Evolutionary conservation across 192 early-diverging fungal genomes (phyloP), one percentile per base, ranked within the genome.

Genomic region (Coemansia sp.): DNA sequence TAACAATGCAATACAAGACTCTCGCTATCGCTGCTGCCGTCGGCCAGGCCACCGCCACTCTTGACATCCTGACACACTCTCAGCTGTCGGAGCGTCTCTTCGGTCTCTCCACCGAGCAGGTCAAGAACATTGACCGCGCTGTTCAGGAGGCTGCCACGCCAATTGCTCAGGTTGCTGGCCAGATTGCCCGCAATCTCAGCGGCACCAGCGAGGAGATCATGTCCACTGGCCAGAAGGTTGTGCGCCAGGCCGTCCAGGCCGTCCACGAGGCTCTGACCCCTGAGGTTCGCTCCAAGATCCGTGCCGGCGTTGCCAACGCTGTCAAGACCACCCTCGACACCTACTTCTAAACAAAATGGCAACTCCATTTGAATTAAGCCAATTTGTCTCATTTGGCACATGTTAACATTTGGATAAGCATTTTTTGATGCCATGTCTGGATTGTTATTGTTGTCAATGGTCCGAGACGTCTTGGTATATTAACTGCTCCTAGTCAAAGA

Each of bases 311-410:
- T 41, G 70, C 78, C 69, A 80, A 75, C 78, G 78, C 78, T 56
- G 72, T 80, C 78, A 80, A 80, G 78, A 80, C 78, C 73, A 80
- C 78, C 72, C 78, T 80, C 67, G 78, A 80, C 73, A 80, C 78
- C 73, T 80, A 80, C 69, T 68, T 80, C 73, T 80, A 80, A 80
- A 52, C 42, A 51, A 8, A 39, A 51, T 22, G 21, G 41, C 18
- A 54, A 8, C n/a, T 22, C 22, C 41, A 40, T 37, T 12, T 66
- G 26, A 26, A 21, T 12, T 52, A 12, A 4, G 19, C 39, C 16
- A 59, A 37, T 16, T 10, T 9, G 39, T 4, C 39, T 13, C 37
- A 39, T 41, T 59, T 8, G 26, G 36, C 57, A 8, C 13, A 40
- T n/a, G 39, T 16, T 8, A 40, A 32, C 18, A n/a, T 16, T 18